Evolutionary conservation across 2,329 filamentous ascomycete genomes (phyloP), one percentile per base, ranked within the genome.

Genomic region (Trichoderma afroharzianum): DNA sequence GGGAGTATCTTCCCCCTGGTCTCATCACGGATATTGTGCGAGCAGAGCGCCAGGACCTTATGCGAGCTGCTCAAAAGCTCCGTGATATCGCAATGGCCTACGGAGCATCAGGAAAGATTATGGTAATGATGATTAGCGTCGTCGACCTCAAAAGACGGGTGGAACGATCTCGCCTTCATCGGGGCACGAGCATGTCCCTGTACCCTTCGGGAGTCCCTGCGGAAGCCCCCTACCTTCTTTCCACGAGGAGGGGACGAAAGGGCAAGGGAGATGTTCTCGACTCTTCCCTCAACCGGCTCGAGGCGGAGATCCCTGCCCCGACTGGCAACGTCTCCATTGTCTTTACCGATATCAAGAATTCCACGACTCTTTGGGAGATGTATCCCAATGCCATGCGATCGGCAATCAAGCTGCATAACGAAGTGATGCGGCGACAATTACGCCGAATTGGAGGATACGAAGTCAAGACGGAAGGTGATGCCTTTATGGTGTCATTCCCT

Each of bases 331-430:
- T 98, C 63, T 93, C 94, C 55, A 94, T 99, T 78, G 94, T 97
- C 63, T 99, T 99, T 80, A 99, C 96, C 0, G 96, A 99, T 83
- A 99, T 99, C 87, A 98, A 98, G 85, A 97, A 95, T 83, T 98
- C 95, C 28, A 99, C 96, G 1, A 90, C 93, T 50, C 85, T 99
- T 7, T 99, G 96, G 96, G 96, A 99, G 82, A 94, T 94, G 69
- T 97, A 95, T 79, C 94, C 95, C 0, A 92, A 92, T 73, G 95
- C 96, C 24, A 99, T 99, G 96, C 90, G 95, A 77, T 95, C 95
- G 15, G 95, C 95, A 21, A 99, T 99, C 82, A 97, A 95, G 81
- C 91, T 97, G 76, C 96, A 99, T 86, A 99, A 99, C 81, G 94
- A 97, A 77, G 90, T 98, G 59, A 97, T 99, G 92, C 92, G 96